Evolutionary conservation across 179 eudicot genomes (phyloP).

Genomic region (Drosera spatulata): DNA sequence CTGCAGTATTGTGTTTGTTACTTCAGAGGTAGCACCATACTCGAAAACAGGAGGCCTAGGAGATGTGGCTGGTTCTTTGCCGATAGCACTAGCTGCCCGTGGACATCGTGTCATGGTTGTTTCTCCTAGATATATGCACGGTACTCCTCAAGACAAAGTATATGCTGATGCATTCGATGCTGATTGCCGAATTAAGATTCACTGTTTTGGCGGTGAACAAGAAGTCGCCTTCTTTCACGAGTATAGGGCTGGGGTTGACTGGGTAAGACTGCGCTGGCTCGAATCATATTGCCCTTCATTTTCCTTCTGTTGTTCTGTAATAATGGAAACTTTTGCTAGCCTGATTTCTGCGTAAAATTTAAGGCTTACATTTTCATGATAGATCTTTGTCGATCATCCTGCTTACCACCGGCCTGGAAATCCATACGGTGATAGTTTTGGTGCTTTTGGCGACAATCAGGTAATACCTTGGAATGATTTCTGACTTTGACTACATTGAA

Average conservation of each 20-base stretch:
- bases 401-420: constrained; percentile 96
- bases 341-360: background rate
- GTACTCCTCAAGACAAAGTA: constrained; percentile 59
- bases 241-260: constrained; percentile 91
- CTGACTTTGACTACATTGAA: background rate
- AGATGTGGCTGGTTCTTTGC: constrained; percentile 99
- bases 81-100: constrained; percentile 75
- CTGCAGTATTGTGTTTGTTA: constrained; percentile 52
- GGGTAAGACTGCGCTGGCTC: constrained; percentile 36
- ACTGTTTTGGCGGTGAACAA: constrained; percentile 80
- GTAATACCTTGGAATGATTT: constrained; percentile 16
- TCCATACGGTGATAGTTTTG: constrained; percentile 84
- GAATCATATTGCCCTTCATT: background rate
- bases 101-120: constrained; percentile 99
- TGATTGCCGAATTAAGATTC: constrained; percentile 38
- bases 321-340: background rate
- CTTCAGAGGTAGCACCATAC: constrained; percentile 92
- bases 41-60: constrained; percentile 98
- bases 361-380: constrained; percentile 2
- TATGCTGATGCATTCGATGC: constrained; percentile 50
- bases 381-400: constrained; percentile 97
- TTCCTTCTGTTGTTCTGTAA: background rate
- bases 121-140: constrained; percentile 78
- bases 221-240: constrained; percentile 86
- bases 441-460: constrained; percentile 99